A percentile compares a stretch with the other conserved stretches of the same genome.
These are phyloP conservation scores for Hyphopichia buzzinii DNA, from an alignment of 1,139 yeast genomes.

Conservation along the genomic window DNA sequence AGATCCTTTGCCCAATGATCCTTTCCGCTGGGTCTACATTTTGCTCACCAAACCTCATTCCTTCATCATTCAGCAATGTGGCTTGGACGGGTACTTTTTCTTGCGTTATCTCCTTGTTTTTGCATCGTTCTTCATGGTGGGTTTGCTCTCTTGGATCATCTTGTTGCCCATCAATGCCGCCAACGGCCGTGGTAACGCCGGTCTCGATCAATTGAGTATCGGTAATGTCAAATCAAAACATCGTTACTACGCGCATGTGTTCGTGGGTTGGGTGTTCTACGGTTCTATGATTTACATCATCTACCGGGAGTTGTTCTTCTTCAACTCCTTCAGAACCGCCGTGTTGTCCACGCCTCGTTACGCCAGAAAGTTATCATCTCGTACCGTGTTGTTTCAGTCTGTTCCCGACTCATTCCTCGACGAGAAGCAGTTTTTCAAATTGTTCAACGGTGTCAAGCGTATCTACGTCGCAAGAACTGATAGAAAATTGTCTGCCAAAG, in stretches of 20 bases:
- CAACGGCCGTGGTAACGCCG: conserved; percentile 53
- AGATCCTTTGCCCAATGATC: conserved; percentile 60
- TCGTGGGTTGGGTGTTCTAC: conserved; percentile 76
- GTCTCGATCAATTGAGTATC: conserved; percentile 77
- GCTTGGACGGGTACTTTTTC: conserved; percentile 73
- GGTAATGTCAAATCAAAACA: conserved; percentile 58
- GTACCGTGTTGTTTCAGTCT: conserved; percentile 76
- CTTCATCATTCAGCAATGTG: conserved; percentile 68
- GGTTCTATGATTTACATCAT: conserved; percentile 67
- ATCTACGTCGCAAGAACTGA: conserved; percentile 75
- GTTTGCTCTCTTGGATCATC: conserved; percentile 49
- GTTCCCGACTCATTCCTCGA: conserved; percentile 70
- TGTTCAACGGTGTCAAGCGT: conserved; percentile 69
- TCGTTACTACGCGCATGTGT: conserved; percentile 83
- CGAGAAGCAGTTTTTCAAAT: conserved; percentile 57
- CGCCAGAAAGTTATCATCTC: conserved; percentile 67
- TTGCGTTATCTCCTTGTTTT: conserved; percentile 54
- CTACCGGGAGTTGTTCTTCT: conserved; percentile 80
- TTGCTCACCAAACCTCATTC: conserved; percentile 60
- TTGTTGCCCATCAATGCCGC: conserved; percentile 66
- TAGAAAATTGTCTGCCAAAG: conserved; percentile 54
- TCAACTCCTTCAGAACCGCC: conserved; percentile 76
- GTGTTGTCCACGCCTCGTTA: conserved; percentile 79
- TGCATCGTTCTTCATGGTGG: conserved; percentile 39
- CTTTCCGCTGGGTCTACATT: conserved; percentile 60